phyloP scores from a whole-genome alignment of 139 green algal genomes.

The Tetraselmis chui region DNA sequence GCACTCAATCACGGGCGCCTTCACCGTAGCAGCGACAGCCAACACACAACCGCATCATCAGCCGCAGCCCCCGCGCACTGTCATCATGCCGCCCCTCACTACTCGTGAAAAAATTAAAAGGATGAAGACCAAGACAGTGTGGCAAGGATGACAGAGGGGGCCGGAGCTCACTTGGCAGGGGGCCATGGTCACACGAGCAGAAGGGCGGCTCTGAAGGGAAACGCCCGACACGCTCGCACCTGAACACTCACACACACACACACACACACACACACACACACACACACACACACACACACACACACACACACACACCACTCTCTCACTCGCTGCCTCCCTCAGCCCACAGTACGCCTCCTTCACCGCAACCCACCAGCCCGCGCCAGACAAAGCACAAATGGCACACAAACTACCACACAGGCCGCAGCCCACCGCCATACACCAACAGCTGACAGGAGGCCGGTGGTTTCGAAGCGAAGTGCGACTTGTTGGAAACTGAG shows the following conservation, averaged over 20 bases:
- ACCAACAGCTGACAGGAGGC: no score
- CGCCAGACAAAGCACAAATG: not conserved
- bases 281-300: not conserved
- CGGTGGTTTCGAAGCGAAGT: no score
- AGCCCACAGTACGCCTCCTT: not conserved
- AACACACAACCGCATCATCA: no score
- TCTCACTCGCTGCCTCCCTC: not conserved
- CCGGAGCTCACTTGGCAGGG: not conserved
- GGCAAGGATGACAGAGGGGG: no score
- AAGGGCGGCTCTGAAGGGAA: not conserved
- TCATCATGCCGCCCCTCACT: not conserved
- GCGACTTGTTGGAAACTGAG: no score
- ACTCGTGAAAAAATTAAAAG: no score
- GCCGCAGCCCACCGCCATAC: no score
- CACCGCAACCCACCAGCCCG: not conserved
- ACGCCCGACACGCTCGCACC: not conserved
- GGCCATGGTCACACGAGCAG: not conserved
- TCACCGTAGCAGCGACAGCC: not conserved
- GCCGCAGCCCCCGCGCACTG: no score
- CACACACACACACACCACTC: not conserved
- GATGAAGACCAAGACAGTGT: no score
- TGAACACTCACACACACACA: no score
- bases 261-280: not conserved
- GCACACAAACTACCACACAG: not conserved
- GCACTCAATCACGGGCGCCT: not conserved